Conservation (phyloP, 2,329 filamentous ascomycete species). For the Tolypocladium ophioglossoides region DNA sequence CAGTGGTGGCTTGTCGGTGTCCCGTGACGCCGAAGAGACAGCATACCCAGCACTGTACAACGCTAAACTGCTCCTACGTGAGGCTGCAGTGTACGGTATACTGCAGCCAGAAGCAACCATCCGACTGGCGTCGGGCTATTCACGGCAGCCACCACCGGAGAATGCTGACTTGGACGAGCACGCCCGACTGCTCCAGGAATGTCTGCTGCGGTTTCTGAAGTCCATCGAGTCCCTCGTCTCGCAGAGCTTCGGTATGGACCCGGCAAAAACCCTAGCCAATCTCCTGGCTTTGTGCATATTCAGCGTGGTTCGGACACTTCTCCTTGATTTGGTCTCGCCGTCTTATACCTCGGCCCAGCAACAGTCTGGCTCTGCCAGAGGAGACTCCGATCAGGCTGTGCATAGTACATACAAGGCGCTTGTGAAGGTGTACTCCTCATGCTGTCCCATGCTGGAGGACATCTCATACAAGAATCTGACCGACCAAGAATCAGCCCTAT, state of each 20-base stretch:
- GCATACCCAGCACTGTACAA: constrained; percentile 39
- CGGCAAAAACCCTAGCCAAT: constrained; percentile 36
- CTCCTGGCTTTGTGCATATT: constrained; percentile 50
- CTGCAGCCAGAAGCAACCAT: constrained; percentile 36
- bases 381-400: not conserved
- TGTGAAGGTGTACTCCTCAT: constrained; percentile 36
- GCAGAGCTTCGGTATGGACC: constrained; percentile 18
- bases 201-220: constrained; percentile 40
- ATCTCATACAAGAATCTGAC: constrained; percentile 27
- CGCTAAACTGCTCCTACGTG: constrained; percentile 44
- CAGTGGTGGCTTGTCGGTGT: constrained; percentile 37
- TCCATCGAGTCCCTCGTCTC: constrained; percentile 37
- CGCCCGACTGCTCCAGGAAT: constrained; percentile 36
- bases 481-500: constrained; percentile 33
- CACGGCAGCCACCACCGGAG: constrained; percentile 18
- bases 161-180: constrained; percentile 38
- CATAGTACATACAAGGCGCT: constrained; percentile 27
- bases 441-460: constrained; percentile 34
- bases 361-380: not conserved
- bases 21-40: constrained; percentile 36
- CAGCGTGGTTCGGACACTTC: constrained; percentile 41
- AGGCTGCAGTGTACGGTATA: constrained; percentile 43
- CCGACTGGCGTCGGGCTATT: constrained; percentile 16
- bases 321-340: constrained; percentile 29
- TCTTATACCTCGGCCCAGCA: not conserved